Conservation (phyloP, 164 flowering plant genomes). For the Cinnamomum chago region DNA sequence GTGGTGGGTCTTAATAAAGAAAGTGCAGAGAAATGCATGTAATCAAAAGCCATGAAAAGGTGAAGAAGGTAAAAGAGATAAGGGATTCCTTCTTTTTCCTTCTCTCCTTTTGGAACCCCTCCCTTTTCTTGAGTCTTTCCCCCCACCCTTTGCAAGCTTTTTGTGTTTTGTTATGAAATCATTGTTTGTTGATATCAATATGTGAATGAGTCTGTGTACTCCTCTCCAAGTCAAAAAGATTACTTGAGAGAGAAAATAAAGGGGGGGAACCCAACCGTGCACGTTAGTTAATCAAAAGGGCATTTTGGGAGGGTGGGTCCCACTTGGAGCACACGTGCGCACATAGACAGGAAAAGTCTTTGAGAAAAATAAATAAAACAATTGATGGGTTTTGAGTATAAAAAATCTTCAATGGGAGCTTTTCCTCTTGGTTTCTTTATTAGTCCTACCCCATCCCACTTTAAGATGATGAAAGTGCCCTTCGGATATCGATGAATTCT, state of each 20-base stretch:
- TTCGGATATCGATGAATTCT: too few relatives aligned
- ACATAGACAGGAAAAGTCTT: background rate
- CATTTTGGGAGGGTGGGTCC: background rate
- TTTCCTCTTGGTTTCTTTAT: background rate
- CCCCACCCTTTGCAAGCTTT: too few relatives aligned
- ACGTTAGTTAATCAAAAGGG: background rate
- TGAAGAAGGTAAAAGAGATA: background rate
- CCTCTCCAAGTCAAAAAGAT: conserved; percentile 4
- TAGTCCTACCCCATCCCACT: background rate
- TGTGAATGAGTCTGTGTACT: background rate
- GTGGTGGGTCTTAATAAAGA: background rate
- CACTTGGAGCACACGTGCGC: conserved; percentile 3
- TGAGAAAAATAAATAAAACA: background rate
- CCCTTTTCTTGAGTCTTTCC: background rate
- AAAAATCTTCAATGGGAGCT: background rate
- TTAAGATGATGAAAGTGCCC: background rate
- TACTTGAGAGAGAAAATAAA: background rate
- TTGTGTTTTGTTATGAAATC: background rate
- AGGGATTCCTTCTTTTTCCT: background rate
- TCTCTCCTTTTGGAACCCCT: background rate
- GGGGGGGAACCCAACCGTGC: background rate
- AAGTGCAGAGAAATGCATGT: background rate
- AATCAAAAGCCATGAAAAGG: background rate
- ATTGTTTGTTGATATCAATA: background rate
- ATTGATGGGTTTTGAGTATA: background rate